Percentiles rank a stretch among this genome's conserved stretches.
phyloP scores from a whole-genome alignment of 2,329 filamentous ascomycete species.

The Colletotrichum shisoi region DNA sequence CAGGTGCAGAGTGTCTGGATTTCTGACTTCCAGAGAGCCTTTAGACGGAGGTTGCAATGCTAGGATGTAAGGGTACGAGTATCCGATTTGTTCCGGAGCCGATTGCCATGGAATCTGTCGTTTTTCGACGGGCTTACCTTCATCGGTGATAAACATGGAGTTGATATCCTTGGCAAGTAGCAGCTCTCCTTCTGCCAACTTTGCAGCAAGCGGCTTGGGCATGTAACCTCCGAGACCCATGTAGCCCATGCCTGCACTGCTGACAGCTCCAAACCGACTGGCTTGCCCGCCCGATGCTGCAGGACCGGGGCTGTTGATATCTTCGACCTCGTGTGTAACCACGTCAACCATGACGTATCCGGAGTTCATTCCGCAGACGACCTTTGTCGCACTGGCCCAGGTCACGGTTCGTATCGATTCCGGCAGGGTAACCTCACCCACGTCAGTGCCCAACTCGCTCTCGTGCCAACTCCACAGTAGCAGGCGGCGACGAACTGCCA shows the following conservation, averaged over 20 bases:
- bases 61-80: slow-evolving; percentile 95
- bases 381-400: slow-evolving; percentile 86
- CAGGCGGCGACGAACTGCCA: slow-evolving; percentile 89
- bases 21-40: slow-evolving; percentile 86
- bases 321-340: slow-evolving; percentile 73
- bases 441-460: slow-evolving; percentile 80
- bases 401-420: slow-evolving; percentile 88
- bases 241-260: slow-evolving; percentile 90
- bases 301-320: slow-evolving; percentile 79
- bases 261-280: slow-evolving; percentile 82
- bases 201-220: slow-evolving; percentile 86
- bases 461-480: slow-evolving; percentile 96
- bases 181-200: slow-evolving; percentile 82
- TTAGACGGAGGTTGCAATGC: slow-evolving; percentile 84
- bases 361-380: slow-evolving; percentile 89
- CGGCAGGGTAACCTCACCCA: slow-evolving; percentile 77
- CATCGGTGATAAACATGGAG: slow-evolving; percentile 85
- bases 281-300: slow-evolving; percentile 69
- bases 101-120: slow-evolving; percentile 90
- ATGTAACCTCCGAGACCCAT: slow-evolving; percentile 93
- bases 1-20: slow-evolving; percentile 88
- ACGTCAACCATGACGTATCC: slow-evolving; percentile 92
- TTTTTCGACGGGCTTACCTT: slow-evolving; percentile 82
- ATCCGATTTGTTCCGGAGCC: slow-evolving; percentile 89
- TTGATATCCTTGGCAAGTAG: slow-evolving; percentile 98